phyloP scores from a whole-genome alignment of 176 grass and related monocot genomes.

The Carex pumila region DNA sequence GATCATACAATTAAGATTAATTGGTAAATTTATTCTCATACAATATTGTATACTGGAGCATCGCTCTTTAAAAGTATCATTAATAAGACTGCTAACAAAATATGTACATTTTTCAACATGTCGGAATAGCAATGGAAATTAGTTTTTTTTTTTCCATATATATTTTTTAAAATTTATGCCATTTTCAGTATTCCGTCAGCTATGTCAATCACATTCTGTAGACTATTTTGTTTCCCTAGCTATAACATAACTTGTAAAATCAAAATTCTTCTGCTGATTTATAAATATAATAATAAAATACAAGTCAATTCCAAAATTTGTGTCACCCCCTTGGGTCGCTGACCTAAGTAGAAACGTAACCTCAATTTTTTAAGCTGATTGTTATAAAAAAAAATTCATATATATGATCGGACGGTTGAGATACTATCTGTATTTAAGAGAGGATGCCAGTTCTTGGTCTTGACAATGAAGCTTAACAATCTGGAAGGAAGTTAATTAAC shows the following conservation, averaged over 20 bases:
- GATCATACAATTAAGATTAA: no score
- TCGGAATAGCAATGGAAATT: not conserved
- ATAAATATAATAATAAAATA: not conserved
- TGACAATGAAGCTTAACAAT: not conserved
- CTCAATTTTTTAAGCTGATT: not conserved
- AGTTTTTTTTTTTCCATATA: not conserved
- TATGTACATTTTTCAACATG: not conserved
- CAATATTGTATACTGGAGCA: no score
- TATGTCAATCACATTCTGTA: not conserved
- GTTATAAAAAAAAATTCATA: not conserved
- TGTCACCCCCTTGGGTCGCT: not conserved
- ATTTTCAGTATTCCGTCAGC: not conserved
- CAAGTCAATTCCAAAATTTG: not conserved
- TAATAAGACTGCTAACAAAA: not conserved
- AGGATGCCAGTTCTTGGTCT: not conserved
- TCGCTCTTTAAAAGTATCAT: no score
- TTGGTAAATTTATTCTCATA: no score
- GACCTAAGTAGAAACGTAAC: not conserved
- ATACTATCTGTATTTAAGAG: no score
- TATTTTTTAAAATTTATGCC: not conserved
- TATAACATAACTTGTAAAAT: not conserved
- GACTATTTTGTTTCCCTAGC: not conserved
- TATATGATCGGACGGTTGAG: not conserved
- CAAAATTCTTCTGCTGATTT: not conserved
- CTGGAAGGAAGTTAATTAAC: not conserved